phyloP scores from a whole-genome alignment of 225 moss, liverwort and hornwort genomes.

The Polytrichum commune region DNA sequence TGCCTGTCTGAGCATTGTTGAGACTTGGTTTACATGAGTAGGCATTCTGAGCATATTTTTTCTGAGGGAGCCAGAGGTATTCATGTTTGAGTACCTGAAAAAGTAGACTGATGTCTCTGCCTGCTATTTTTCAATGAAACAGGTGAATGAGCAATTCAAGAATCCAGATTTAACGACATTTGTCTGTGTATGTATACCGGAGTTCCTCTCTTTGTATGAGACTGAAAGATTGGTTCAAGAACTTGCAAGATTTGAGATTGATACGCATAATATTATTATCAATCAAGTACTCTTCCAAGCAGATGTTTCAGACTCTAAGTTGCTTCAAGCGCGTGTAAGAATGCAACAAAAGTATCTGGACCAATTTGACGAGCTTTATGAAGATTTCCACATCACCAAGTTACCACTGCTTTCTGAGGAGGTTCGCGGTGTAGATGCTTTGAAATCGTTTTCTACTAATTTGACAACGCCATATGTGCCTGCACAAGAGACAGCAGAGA shows the following conservation, averaged over 20 bases:
- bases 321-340: slow-evolving; percentile 81
- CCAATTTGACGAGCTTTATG: slow-evolving; percentile 89
- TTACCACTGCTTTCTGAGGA: slow-evolving; percentile 88
- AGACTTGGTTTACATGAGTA: neutral
- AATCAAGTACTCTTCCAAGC: slow-evolving; percentile 87
- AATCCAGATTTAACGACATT: slow-evolving; percentile 92
- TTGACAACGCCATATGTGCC: slow-evolving; percentile 68
- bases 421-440: slow-evolving; percentile 80
- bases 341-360: slow-evolving; percentile 92
- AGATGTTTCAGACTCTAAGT: slow-evolving; percentile 72
- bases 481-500: slow-evolving; percentile 10
- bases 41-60: neutral
- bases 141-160: slow-evolving; percentile 89
- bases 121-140: slow-evolving; percentile 11
- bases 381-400: slow-evolving; percentile 84
- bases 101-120: neutral
- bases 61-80: too few species aligned
- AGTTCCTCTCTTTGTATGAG: slow-evolving; percentile 91
- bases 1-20: too few species aligned
- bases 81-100: too few species aligned
- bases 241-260: slow-evolving; percentile 90
- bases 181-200: slow-evolving; percentile 91
- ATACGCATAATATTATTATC: slow-evolving; percentile 91
- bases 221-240: slow-evolving; percentile 95
- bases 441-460: slow-evolving; percentile 75